phyloP scores from a whole-genome alignment of 371 early-diverging fungal species.

The Mortierella sp. region DNA sequence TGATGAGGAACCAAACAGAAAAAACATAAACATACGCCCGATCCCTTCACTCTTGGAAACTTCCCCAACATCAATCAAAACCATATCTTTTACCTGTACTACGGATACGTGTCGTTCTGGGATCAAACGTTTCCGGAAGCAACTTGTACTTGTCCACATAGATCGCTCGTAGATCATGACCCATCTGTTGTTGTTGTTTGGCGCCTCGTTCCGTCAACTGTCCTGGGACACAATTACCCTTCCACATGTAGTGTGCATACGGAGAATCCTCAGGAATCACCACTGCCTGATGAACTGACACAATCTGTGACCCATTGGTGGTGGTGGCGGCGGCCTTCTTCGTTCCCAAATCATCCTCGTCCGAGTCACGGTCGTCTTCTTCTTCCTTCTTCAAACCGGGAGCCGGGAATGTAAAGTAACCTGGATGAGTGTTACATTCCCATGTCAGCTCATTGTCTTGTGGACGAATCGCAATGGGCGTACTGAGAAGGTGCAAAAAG shows the following conservation, averaged over 20 bases:
- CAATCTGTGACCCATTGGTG: too few species aligned
- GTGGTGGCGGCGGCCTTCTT: too few species aligned
- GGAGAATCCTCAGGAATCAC: conserved; percentile 18
- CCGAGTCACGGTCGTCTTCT: too few species aligned
- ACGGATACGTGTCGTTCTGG: conserved; percentile 26
- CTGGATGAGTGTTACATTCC: conserved; percentile 29
- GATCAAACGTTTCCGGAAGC: conserved; percentile 40
- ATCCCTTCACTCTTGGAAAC: too few species aligned
- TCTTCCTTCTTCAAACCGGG: not conserved
- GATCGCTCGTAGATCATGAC: conserved; percentile 56
- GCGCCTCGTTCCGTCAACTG: conserved; percentile 63
- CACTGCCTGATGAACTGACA: conserved; percentile 18
- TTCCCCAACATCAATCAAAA: too few species aligned
- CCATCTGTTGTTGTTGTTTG: conserved; percentile 58
- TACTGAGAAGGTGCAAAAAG: not conserved
- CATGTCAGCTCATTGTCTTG: conserved; percentile 31
- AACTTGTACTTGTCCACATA: conserved; percentile 62
- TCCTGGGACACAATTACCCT: conserved; percentile 28
- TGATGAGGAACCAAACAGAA: not conserved
- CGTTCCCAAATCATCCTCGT: too few species aligned
- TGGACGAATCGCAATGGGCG: conserved; percentile 19
- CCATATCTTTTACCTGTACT: conserved; percentile 31
- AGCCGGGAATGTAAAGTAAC: conserved; percentile 11
- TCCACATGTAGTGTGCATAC: conserved; percentile 23
- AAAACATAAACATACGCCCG: too few species aligned